Evolutionary conservation across 257 asterid genomes (phyloP), one percentile per base, ranked within the genome.

Genomic region (Fraxinus cuspidata): DNA sequence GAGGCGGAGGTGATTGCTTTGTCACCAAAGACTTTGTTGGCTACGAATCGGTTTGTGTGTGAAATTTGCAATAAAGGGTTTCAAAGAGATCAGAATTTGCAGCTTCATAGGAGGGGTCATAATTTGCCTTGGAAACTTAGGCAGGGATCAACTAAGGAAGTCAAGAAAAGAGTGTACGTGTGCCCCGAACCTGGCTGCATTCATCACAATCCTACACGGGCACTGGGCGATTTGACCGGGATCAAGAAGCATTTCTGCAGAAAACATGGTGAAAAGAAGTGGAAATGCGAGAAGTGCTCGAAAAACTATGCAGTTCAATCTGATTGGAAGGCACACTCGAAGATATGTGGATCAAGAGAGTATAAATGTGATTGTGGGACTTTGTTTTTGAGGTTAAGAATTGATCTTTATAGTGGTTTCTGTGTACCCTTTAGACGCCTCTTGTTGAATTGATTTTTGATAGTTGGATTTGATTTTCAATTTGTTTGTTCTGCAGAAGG

Each of bases 321-420:
- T 56, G 91, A 85, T 47, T 83, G 85, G 86, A 87, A 85, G 71
- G 91, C 89, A 35, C 89, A 87, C 77, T 82, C 85, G 11, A 87
- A 87, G 86, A 87, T 85, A 73, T 87, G 91, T 80, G 91, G 91
- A 23, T 83, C 88, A 21, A 85, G 81, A 79, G 91, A 87, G 81
- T 83, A 87, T 71, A 87, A 68, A 76, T 87, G 91, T 83, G 91
- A 83, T 80, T 87, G 91, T 80, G 91, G 91, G 60, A 87, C 91
- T 73, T 72, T 85, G 51, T 87, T 87, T 84, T 83, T 89, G 34
- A 87, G 91, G 89, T 84, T 15, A 12, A n/a, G 21, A 9, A 34
- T 32, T 70, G 23, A 27, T 60, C 64, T 16, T 73, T 65, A 27
- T 9, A 8, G 0, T 56, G 4, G 1, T 73, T n/a, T 38, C 21